A percentile compares a stretch with the other conserved stretches of the same genome.
Evolutionary conservation across 2,329 filamentous ascomycete species (phyloP).

Genomic region (Aureobasidium sp.): DNA sequence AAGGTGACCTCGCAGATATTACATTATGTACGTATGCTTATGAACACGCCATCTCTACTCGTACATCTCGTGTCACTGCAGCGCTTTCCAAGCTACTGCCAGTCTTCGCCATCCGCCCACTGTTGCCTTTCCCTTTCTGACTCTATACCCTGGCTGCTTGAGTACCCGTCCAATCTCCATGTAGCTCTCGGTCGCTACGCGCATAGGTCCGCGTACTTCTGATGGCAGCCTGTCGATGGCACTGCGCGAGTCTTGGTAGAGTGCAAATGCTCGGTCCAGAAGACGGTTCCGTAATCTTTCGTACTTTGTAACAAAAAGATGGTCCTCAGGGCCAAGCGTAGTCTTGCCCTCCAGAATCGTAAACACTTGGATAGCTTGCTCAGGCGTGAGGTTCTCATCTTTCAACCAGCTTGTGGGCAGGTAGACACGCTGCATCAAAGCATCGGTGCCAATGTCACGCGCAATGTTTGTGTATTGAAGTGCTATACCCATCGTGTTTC

Average conservation of each 20-base stretch:
- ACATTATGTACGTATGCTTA: constrained; percentile 8
- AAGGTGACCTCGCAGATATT: constrained; percentile 4
- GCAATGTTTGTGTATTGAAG: constrained; percentile 74
- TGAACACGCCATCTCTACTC: constrained; percentile 7
- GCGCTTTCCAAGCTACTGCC: constrained; percentile 51
- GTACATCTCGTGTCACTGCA: constrained; percentile 3
- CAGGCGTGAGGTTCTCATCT: constrained; percentile 48
- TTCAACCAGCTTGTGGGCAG: constrained; percentile 59
- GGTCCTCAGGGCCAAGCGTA: constrained; percentile 20
- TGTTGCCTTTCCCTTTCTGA: constrained; percentile 41
- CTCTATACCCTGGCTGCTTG: constrained; percentile 37
- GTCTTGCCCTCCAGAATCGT: constrained; percentile 9
- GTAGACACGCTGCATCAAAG: constrained; percentile 60
- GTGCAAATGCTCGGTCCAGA: constrained; percentile 53
- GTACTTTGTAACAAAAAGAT: constrained; percentile 42
- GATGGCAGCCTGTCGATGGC: constrained; percentile 56
- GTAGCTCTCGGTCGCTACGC: constrained; percentile 66
- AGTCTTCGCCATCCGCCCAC: constrained; percentile 45
- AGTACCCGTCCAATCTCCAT: constrained; percentile 68
- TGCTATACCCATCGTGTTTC: constrained; percentile 62
- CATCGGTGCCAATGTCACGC: constrained; percentile 63
- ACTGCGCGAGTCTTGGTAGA: constrained; percentile 49
- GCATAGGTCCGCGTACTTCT: constrained; percentile 56
- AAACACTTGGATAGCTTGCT: constrained; percentile 44
- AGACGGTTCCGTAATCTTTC: constrained; percentile 48